Base-by-base conservation (phyloP, 129 eudicot genomes). In the Artemisia tridentata region DNA sequence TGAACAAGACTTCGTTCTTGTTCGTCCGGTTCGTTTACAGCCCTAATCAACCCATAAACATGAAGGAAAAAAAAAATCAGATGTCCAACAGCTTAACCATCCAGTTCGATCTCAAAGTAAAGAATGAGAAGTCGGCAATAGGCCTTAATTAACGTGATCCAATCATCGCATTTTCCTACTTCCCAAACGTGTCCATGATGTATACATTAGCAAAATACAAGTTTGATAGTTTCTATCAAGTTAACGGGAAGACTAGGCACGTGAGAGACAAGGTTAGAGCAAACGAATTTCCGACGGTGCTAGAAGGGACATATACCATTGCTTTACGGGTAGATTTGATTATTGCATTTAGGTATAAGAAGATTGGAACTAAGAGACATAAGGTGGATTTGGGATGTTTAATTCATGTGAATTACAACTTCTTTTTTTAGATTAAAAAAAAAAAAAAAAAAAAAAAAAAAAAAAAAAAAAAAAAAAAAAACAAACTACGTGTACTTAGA, bases 91-190 rank as follows among this genome's bases (percentile, higher is more conserved):
- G 49, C 25, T 29, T 63, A 19, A 27, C 63, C 0, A 64, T 74
- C 71, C 72, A 38, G 55, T 74, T 74, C 11, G 46, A 64, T 74
- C 71, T 73, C 14, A 73, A 38, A 67, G 25, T 63, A 41, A 63
- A 64, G 53, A 73, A 73, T 55, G 14, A n/a, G 51, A 74, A 74
- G 46, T 2, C 12, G 2, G 78, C 78, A 10, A 64, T 74, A 8
- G 78, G 78, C 20, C 78, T 74, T 74, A 71, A 74, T 41, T 64
- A 74, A 38, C 71, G 71, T 0, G 78, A 74, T 52, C 78, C 61
- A 64, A 4, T 74, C 46, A 74, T 74, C 71, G 63, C 78, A 17
- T 74, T 74, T 21, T 64, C 78, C 14, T 74, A 74, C 78, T 74
- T 74, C 65, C 71, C 71, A 20, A 74, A 74, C 63, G 78, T 63